Conservation (phyloP, 2,329 filamentous ascomycete species). For the Phialophora chinensis region DNA sequence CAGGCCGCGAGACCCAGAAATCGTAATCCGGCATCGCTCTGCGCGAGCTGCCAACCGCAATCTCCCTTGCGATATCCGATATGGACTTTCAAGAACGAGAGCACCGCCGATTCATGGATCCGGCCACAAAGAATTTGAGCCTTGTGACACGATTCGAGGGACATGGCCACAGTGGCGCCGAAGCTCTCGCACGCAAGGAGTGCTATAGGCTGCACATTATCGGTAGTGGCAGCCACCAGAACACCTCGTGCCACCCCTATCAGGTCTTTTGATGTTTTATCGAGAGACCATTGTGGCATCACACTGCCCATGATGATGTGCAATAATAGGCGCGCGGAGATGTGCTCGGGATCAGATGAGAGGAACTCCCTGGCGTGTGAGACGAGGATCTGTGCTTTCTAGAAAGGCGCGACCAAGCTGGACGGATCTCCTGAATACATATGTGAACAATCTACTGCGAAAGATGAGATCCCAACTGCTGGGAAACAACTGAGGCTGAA, state of each 20-base stretch:
- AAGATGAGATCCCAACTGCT: too few relatives aligned
- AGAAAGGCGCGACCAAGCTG: too few relatives aligned
- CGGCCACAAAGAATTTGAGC: slow-evolving; percentile 24
- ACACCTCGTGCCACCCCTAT: slow-evolving; percentile 35
- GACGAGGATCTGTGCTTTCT: too few relatives aligned
- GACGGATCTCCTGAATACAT: too few relatives aligned
- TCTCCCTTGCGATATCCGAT: slow-evolving; percentile 24
- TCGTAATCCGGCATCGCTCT: slow-evolving; percentile 16
- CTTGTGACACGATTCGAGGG: slow-evolving; percentile 34
- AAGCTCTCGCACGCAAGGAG: slow-evolving; percentile 41
- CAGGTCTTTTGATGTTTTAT: slow-evolving; percentile 7
- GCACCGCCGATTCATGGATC: slow-evolving; percentile 3
- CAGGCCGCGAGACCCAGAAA: slow-evolving; percentile 23
- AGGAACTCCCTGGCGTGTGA: too few relatives aligned
- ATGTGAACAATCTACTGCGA: too few relatives aligned
- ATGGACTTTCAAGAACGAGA: slow-evolving; percentile 18
- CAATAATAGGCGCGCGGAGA: not conserved
- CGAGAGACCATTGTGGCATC: slow-evolving; percentile 12
- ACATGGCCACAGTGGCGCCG: slow-evolving; percentile 40
- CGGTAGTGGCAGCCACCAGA: slow-evolving; percentile 42
- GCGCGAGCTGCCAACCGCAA: slow-evolving; percentile 10
- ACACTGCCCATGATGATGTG: slow-evolving; percentile 39
- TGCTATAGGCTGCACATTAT: slow-evolving; percentile 51
- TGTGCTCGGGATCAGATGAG: not conserved
- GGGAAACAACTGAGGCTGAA: too few relatives aligned